phyloP scores from a whole-genome alignment of 2,329 filamentous ascomycete species.

The Calonectria multiphialidica region DNA sequence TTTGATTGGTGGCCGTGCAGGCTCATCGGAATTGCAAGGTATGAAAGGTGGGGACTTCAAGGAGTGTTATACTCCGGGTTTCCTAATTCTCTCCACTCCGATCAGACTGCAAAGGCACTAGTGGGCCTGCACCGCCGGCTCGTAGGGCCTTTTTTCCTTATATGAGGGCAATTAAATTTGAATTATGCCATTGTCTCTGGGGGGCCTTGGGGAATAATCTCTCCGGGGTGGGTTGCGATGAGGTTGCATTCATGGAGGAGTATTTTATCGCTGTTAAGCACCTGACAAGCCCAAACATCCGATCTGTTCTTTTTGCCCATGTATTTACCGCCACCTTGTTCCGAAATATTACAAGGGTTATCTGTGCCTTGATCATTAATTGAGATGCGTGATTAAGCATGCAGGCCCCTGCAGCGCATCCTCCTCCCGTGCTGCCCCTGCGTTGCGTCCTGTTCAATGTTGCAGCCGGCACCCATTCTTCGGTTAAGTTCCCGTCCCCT shows the following conservation, averaged over 20 bases:
- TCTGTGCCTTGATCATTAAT: background rate
- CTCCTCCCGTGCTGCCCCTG: background rate
- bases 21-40: background rate
- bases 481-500: constrained; percentile 16
- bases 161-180: background rate
- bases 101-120: background rate
- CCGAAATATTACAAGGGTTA: background rate
- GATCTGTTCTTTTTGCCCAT: background rate
- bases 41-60: background rate
- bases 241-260: constrained; percentile 22
- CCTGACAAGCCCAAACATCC: background rate
- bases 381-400: background rate
- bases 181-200: constrained; percentile 27
- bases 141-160: constrained; percentile 3
- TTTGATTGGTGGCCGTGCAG: background rate
- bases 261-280: background rate
- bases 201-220: constrained; percentile 28
- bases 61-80: constrained; percentile 5
- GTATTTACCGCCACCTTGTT: background rate
- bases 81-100: constrained; percentile 9
- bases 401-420: background rate
- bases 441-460: background rate
- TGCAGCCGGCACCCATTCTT: background rate
- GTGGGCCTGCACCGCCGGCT: constrained; percentile 7
- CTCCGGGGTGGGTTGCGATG: constrained; percentile 32